Percentiles rank a stretch among this genome's conserved stretches.
These are phyloP conservation scores for Rhododendron molle DNA, from an alignment of 148 eudicot genomes.

Conservation along the genomic window DNA sequence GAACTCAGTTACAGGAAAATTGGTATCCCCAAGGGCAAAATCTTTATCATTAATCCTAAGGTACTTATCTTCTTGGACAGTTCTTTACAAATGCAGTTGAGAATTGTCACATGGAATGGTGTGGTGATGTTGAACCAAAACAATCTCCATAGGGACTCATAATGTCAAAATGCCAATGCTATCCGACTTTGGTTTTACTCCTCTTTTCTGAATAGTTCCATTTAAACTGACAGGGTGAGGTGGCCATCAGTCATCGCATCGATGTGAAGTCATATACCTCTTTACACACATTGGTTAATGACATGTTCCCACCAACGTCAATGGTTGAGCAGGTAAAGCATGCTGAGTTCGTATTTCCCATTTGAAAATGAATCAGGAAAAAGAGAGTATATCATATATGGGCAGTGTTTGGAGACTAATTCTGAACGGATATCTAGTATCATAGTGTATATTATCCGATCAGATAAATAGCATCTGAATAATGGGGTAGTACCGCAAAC, in stretches of 20 bases:
- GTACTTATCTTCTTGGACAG: conserved; percentile 25
- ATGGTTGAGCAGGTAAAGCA: conserved; percentile 69
- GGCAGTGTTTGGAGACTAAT: neutral
- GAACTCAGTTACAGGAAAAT: conserved; percentile 91
- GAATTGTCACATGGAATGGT: neutral
- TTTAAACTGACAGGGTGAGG: conserved; percentile 72
- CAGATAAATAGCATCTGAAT: neutral
- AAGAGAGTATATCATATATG: neutral
- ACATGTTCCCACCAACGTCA: conserved; percentile 98
- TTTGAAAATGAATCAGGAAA: neutral
- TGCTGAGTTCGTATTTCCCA: neutral
- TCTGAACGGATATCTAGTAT: neutral
- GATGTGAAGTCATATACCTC: conserved; percentile 90
- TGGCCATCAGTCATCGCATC: conserved; percentile 67
- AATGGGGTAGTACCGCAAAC: neutral
- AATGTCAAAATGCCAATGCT: neutral
- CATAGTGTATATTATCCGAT: neutral
- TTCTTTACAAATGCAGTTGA: neutral
- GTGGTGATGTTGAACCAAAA: neutral
- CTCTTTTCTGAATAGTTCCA: conserved; percentile 1
- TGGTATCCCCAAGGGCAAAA: conserved; percentile 96
- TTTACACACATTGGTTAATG: conserved; percentile 85
- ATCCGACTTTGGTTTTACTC: neutral
- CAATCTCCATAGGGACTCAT: neutral
- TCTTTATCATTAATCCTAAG: conserved; percentile 96